A percentile compares a stretch with the other conserved stretches of the same genome.
phyloP scores from a whole-genome alignment of 1,139 yeast species.

The Arxiozyma heterogenica region DNA sequence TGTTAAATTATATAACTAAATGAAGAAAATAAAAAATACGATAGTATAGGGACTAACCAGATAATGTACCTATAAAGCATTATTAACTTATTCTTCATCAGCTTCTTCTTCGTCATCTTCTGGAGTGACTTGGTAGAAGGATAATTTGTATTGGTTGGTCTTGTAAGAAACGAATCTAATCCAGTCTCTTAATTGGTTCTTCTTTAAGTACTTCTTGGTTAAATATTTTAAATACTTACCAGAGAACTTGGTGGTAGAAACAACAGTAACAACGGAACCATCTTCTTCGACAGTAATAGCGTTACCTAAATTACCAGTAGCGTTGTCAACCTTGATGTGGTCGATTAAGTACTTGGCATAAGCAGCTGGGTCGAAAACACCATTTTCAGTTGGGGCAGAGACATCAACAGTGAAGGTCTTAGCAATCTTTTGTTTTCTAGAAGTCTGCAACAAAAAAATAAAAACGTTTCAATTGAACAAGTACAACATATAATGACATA shows the following conservation, averaged over 20 bases:
- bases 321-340: slow-evolving; percentile 98
- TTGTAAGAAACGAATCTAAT: slow-evolving; percentile 96
- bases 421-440: slow-evolving; percentile 70
- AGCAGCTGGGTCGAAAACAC: slow-evolving; percentile 95
- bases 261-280: slow-evolving; percentile 75
- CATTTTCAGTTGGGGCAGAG: slow-evolving; percentile 95
- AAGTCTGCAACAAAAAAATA: slow-evolving; percentile 39
- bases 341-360: slow-evolving; percentile 97
- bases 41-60: not conserved
- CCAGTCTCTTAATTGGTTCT: slow-evolving; percentile 99
- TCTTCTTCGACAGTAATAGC: slow-evolving; percentile 82
- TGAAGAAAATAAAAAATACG: not conserved
- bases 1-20: not conserved
- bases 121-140: slow-evolving; percentile 98
- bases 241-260: slow-evolving; percentile 90
- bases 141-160: slow-evolving; percentile 95
- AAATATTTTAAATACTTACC: slow-evolving; percentile 99
- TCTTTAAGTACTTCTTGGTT: slow-evolving; percentile 99
- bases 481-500: not conserved
- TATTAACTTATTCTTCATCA: slow-evolving; percentile 37
- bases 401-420: slow-evolving; percentile 95
- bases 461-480: slow-evolving; percentile 1
- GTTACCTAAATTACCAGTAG: slow-evolving; percentile 95
- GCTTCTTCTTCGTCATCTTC: slow-evolving; percentile 97
- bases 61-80: not conserved